These are phyloP conservation scores for Geranium brycei DNA, from an alignment of 345 rosid genomes.

Conservation along the genomic window DNA sequence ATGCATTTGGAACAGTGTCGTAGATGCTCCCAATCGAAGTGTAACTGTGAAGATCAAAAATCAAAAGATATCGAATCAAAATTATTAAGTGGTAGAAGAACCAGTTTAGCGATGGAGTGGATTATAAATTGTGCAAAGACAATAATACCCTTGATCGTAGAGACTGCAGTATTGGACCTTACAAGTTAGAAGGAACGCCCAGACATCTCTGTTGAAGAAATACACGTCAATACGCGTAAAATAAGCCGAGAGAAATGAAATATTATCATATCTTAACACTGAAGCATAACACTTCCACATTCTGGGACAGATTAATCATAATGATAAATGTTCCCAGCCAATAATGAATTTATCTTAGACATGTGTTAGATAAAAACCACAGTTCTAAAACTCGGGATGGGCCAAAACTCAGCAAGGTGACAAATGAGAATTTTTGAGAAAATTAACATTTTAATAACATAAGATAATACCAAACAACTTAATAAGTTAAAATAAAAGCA, in stretches of 20 bases:
- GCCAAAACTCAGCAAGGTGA: no score
- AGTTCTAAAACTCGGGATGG: no score
- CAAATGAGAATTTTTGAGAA: no score
- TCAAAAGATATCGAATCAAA: background rate
- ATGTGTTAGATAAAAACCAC: no score
- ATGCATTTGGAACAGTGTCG: constrained; percentile 83
- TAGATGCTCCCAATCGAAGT: constrained; percentile 94
- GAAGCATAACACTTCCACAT: no score
- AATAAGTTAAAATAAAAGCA: no score
- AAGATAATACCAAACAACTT: no score
- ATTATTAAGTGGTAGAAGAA: background rate
- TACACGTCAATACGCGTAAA: constrained; percentile 11
- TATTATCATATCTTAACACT: background rate
- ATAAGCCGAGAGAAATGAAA: background rate
- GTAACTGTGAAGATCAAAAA: constrained; percentile 35
- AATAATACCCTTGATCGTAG: constrained; percentile 79
- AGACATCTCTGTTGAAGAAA: constrained; percentile 66
- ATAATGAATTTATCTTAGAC: background rate
- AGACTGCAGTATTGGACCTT: constrained; percentile 92
- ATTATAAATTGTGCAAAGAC: constrained; percentile 14
- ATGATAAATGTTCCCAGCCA: background rate
- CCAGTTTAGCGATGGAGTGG: constrained; percentile 1
- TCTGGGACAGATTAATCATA: background rate
- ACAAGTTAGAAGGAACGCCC: constrained; percentile 91
- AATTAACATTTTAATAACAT: no score